These are phyloP conservation scores for Candida alai DNA, from an alignment of 805 yeast species.

Conservation along the genomic window DNA sequence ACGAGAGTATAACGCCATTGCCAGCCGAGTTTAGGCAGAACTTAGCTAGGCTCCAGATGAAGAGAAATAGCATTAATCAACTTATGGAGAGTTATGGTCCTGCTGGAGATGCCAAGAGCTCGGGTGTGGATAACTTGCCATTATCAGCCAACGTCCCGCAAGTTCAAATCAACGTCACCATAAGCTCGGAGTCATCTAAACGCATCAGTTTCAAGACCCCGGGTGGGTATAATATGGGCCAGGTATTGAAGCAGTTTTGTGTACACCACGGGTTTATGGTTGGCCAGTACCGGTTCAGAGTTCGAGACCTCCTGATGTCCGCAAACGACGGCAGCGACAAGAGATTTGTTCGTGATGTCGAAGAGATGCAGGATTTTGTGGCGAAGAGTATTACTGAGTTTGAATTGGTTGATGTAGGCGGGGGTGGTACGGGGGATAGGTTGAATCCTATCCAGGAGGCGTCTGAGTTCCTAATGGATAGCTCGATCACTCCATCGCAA, in stretches of 20 bases:
- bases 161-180: too few relatives aligned
- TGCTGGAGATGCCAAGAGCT: slow-evolving; percentile 4
- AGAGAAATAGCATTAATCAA: slow-evolving; percentile 11
- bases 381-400: slow-evolving; percentile 14
- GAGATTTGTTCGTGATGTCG: slow-evolving; percentile 6
- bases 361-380: slow-evolving; percentile 12
- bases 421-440: too few relatives aligned
- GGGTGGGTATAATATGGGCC: slow-evolving; percentile 17
- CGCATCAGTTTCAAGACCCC: slow-evolving; percentile 6
- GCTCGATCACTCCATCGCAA: slow-evolving; percentile 28
- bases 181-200: too few relatives aligned
- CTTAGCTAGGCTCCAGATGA: slow-evolving; percentile 14
- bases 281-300: slow-evolving; percentile 22
- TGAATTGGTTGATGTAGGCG: slow-evolving; percentile 17
- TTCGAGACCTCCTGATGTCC: slow-evolving; percentile 15
- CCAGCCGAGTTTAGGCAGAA: slow-evolving; percentile 38
- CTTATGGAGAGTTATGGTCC: slow-evolving; percentile 10
- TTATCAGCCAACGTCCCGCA: background rate
- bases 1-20: slow-evolving; percentile 53
- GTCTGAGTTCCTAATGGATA: slow-evolving; percentile 11
- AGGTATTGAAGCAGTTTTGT: slow-evolving; percentile 26
- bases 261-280: slow-evolving; percentile 24
- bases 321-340: too few relatives aligned
- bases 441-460: slow-evolving; percentile 5
- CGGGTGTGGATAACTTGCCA: slow-evolving; percentile 5